Conservation (phyloP, 306 rosid species). For the Corylus avellana region DNA sequence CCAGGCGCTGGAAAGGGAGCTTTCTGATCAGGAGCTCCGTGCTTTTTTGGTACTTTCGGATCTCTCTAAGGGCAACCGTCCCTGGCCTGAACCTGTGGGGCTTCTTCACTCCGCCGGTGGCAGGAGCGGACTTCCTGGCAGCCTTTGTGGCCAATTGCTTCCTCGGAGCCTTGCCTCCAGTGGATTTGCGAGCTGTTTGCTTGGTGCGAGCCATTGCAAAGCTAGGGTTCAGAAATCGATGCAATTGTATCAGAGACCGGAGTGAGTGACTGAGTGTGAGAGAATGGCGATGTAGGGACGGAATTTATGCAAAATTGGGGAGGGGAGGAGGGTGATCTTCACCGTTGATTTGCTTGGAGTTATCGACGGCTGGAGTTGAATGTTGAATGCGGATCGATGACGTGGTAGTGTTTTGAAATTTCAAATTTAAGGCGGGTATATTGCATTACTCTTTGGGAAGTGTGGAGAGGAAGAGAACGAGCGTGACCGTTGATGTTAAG, state of each 20-base stretch:
- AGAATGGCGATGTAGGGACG: background rate
- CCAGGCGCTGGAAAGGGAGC: constrained; percentile 35
- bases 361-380: background rate
- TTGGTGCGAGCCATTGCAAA: constrained; percentile 34
- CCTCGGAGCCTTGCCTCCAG: constrained; percentile 38
- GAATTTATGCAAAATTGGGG: background rate
- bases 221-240: background rate
- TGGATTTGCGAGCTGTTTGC: constrained; percentile 41
- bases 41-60: constrained; percentile 38
- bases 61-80: constrained; percentile 36
- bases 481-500: background rate
- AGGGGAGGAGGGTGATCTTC: background rate
- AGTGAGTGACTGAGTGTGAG: background rate
- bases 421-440: background rate
- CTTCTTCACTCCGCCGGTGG: constrained; percentile 44
- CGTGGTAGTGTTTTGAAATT: background rate
- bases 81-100: constrained; percentile 38
- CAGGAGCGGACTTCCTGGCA: constrained; percentile 36
- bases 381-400: background rate
- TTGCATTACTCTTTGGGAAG: background rate
- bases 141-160: constrained; percentile 43
- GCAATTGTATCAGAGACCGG: background rate
- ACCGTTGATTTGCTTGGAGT: background rate
- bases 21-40: constrained; percentile 35
- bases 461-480: background rate